Evolutionary conservation across 306 rosid genomes (phyloP), one percentile per base, ranked within the genome.

Genomic region (Gastrolobium bilobum): DNA sequence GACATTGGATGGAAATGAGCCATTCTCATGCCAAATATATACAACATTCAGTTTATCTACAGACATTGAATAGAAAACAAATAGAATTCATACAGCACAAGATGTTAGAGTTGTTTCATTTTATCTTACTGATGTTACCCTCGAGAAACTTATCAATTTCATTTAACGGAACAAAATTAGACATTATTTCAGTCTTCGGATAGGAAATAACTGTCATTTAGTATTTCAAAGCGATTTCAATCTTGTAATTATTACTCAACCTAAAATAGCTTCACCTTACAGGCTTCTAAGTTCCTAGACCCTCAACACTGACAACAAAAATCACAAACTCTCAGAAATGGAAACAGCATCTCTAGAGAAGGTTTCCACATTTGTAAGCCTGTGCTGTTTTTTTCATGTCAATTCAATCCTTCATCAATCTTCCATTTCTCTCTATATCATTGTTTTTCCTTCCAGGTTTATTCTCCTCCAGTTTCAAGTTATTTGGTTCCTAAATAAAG

Each of bases 11-110:
- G 48, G 72, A 40, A 82, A 57, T 34, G 14, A 89, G 56, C 93
- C 94, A 84, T 73, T 83, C 56, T 86, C 62, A 78, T 89, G 83
- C 90, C 86, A 84, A 38, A 87, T 68, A 74, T 60, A 74, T 13
- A 65, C 61, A 48, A 74, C 50, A 76, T 68, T 82, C 40, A 54
- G 54, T 70, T 81, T 79, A 77, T 79, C 76, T 69, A 71, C 73
- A 13, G 53, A 60, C 59, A 57, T 50, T 54, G 33, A 60, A 78
- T 31, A 14, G 56, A 61, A 71, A 71, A 51, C 8, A 5, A 46
- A 70, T 53, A 44, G 57, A 72, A 52, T 42, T 30, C 52, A 29
- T 50, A 69, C 40, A 56, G 76, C 11, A 62, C 20, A 77, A 7
- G 48, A 63, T 10, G 39, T 47, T n/a, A 34, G 10, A 58, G 46